phyloP scores from a whole-genome alignment of 2,329 filamentous ascomycete genomes.

The Pseudogymnoascus sp. region DNA sequence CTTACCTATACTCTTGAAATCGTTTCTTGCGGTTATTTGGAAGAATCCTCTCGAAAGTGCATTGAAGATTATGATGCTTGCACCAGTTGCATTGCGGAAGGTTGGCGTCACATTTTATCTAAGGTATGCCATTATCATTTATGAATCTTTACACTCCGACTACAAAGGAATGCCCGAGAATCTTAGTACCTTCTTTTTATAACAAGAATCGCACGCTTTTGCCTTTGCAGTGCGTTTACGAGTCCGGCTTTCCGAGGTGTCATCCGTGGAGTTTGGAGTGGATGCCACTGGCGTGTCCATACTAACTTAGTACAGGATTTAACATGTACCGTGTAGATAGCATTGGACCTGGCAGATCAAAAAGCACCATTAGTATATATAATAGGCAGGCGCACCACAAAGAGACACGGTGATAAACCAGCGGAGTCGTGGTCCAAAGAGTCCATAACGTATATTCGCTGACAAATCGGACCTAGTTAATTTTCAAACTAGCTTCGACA shows the following conservation, averaged over 20 bases:
- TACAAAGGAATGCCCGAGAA: neutral
- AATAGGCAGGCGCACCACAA: neutral
- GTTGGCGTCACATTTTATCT: conserved; percentile 45
- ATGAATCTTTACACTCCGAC: neutral
- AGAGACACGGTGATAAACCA: neutral
- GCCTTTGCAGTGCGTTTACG: neutral
- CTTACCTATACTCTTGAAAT: conserved; percentile 32
- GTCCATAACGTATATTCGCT: neutral
- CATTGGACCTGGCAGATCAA: neutral
- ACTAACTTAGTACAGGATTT: neutral
- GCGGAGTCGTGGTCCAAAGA: neutral
- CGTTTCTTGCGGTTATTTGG: conserved; percentile 30
- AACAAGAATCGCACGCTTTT: conserved; percentile 43
- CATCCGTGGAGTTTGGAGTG: neutral
- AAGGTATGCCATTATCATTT: neutral
- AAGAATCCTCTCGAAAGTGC: conserved; percentile 35
- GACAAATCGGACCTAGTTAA: neutral
- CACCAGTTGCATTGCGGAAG: conserved; percentile 44
- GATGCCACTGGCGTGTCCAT: neutral
- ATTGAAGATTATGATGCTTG: conserved; percentile 39
- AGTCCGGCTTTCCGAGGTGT: neutral
- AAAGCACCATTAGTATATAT: neutral
- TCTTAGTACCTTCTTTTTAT: conserved; percentile 38
- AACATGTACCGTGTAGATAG: neutral
- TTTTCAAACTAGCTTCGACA: neutral